These are phyloP conservation scores for Betula pendula DNA, from an alignment of 306 rosid species.

Conservation along the genomic window DNA sequence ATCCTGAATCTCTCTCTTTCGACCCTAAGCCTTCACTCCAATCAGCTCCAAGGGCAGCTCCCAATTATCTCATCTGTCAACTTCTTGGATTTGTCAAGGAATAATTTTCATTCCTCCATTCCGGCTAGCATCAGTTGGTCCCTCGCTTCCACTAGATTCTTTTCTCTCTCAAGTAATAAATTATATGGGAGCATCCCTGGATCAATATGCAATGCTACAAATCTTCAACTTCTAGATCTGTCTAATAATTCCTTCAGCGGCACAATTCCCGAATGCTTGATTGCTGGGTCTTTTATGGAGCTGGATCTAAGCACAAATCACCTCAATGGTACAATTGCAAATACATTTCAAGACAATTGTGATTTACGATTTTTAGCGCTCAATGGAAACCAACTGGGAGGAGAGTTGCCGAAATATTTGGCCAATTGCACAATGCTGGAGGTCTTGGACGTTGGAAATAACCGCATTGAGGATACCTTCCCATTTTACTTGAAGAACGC, in stretches of 20 bases:
- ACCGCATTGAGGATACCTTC: conserved; percentile 10
- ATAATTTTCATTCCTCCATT: conserved; percentile 34
- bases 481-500: conserved; percentile 30
- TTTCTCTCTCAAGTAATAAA: not conserved
- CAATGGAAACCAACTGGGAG: conserved; percentile 20
- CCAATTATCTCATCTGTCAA: not conserved
- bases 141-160: rapidly evolving
- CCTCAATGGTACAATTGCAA: conserved; percentile 21
- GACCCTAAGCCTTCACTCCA: conserved; percentile 39
- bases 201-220: conserved; percentile 29
- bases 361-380: conserved; percentile 24
- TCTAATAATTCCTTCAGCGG: conserved; percentile 27
- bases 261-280: conserved; percentile 37
- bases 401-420: conserved; percentile 38
- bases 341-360: conserved; percentile 19
- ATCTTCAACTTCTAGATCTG: conserved; percentile 36
- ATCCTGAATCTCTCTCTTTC: rapidly evolving
- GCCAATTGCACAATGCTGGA: conserved; percentile 26
- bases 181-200: conserved; percentile 21
- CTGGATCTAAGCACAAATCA: conserved; percentile 25
- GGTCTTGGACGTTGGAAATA: conserved; percentile 44
- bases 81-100: conserved; percentile 41
- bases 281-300: not conserved
- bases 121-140: conserved; percentile 14
- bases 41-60: conserved; percentile 39